A percentile compares a stretch with the other conserved stretches of the same genome.
Conservation (phyloP, 805 yeast genomes). For the Torulaspora maleeae region DNA sequence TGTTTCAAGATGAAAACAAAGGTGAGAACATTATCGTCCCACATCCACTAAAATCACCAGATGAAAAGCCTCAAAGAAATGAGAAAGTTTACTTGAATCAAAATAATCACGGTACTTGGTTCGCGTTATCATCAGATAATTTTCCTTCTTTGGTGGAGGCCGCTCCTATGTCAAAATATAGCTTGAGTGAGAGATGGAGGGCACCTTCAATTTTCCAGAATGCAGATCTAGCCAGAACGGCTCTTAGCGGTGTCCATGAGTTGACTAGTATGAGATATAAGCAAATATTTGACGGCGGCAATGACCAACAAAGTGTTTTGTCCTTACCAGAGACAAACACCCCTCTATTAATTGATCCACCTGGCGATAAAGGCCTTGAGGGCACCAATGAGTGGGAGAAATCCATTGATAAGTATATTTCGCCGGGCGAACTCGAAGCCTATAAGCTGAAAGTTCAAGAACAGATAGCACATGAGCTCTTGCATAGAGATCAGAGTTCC, state of each 20-base stretch:
- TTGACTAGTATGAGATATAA: slow-evolving; percentile 16
- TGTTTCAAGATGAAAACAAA: slow-evolving; percentile 38
- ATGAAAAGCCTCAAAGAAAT: slow-evolving; percentile 17
- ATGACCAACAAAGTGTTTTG: slow-evolving; percentile 3
- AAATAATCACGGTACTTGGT: slow-evolving; percentile 67
- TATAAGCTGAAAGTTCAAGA: slow-evolving; percentile 26
- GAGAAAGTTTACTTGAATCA: slow-evolving; percentile 58
- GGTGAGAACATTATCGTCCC: slow-evolving; percentile 52
- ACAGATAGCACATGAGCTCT: slow-evolving; percentile 25
- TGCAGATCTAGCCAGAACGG: slow-evolving; percentile 39
- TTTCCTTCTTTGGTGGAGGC: slow-evolving; percentile 79
- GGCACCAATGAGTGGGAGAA: slow-evolving; percentile 4
- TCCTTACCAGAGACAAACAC: slow-evolving; percentile 19
- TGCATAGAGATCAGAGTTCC: slow-evolving; percentile 15
- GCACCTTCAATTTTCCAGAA: slow-evolving; percentile 36
- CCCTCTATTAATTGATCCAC: slow-evolving; percentile 23
- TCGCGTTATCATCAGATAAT: slow-evolving; percentile 70
- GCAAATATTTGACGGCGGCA: slow-evolving; percentile 12
- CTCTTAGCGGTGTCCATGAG: slow-evolving; percentile 50
- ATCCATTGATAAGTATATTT: slow-evolving; percentile 24
- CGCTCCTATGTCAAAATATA: slow-evolving; percentile 69
- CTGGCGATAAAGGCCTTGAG: slow-evolving; percentile 8
- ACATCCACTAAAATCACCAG: slow-evolving; percentile 51
- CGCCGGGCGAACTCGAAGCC: slow-evolving; percentile 27
- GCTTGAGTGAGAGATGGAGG: slow-evolving; percentile 42